Conservation (phyloP, 768 basidiomycete species). For the Rhodosporidiobolus odoratus region DNA sequence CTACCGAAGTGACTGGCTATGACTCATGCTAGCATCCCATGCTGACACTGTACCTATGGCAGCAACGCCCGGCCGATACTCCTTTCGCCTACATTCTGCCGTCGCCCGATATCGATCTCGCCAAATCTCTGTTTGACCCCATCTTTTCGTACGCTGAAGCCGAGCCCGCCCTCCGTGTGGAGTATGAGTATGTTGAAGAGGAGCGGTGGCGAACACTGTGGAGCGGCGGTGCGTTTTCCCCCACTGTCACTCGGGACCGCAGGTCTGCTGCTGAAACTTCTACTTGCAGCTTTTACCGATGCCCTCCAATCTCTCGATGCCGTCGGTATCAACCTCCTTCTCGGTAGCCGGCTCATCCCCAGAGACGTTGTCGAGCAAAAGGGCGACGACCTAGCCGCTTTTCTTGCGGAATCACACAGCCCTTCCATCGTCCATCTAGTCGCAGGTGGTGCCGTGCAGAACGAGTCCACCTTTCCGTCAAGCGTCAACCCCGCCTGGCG, state of each 20-base stretch:
- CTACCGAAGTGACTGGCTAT: too few species aligned
- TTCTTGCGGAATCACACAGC: background rate
- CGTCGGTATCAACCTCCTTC: conserved; percentile 12
- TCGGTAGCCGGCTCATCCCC: conserved; percentile 17
- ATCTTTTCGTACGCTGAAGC: background rate
- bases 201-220: conserved; percentile 11
- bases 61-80: background rate
- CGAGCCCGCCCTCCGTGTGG: background rate
- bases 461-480: conserved; percentile 5
- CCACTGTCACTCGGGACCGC: background rate
- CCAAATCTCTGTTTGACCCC: conserved; percentile 1
- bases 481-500: conserved; percentile 22
- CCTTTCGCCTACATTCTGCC: conserved; percentile 30
- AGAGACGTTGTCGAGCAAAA: conserved; percentile 13
- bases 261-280: rapidly evolving
- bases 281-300: background rate
- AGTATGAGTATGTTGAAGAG: background rate
- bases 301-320: conserved; percentile 9
- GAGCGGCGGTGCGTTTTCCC: conserved; percentile 10
- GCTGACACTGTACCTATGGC: background rate
- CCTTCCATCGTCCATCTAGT: conserved; percentile 24
- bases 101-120: background rate
- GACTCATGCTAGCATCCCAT: too few species aligned
- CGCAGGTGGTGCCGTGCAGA: conserved; percentile 1
- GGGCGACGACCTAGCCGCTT: background rate